Percentiles rank a stretch among this genome's conserved stretches.
These are phyloP conservation scores for Mucor velutinosus DNA, from an alignment of 371 early-diverging fungal genomes.

Conservation along the genomic window DNA sequence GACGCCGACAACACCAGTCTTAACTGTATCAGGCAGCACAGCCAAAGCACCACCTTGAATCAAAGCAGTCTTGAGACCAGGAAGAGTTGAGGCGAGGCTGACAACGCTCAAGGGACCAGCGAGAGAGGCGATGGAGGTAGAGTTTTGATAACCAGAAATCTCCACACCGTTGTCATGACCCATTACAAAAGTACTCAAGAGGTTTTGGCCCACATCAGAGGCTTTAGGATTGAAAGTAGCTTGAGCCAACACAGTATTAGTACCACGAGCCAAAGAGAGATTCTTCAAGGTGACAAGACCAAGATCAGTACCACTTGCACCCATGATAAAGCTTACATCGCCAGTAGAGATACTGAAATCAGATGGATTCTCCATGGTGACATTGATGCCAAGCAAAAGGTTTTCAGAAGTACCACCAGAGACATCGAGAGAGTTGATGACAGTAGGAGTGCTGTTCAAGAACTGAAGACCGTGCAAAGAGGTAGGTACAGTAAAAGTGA, in stretches of 20 bases:
- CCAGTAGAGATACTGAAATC: conserved; percentile 59
- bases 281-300: conserved; percentile 56
- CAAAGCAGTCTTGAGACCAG: conserved; percentile 52
- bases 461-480: conserved; percentile 62
- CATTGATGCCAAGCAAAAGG: conserved; percentile 56
- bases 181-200: conserved; percentile 55
- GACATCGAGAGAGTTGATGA: conserved; percentile 62
- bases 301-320: conserved; percentile 42
- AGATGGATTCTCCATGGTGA: conserved; percentile 63
- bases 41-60: conserved; percentile 47
- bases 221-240: conserved; percentile 55
- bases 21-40: conserved; percentile 43
- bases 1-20: conserved; percentile 50
- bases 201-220: conserved; percentile 50
- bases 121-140: conserved; percentile 54
- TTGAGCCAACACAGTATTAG: conserved; percentile 47
- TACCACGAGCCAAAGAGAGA: conserved; percentile 55
- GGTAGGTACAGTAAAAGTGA: conserved; percentile 59
- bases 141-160: conserved; percentile 50
- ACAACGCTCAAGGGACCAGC: conserved; percentile 45
- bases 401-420: conserved; percentile 54
- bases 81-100: conserved; percentile 51
- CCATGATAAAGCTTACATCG: conserved; percentile 51
- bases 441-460: conserved; percentile 57
- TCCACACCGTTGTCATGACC: conserved; percentile 53